Evolutionary conservation across 2,329 filamentous ascomycete species (phyloP).

Genomic region (Coniochaeta pulveracea): DNA sequence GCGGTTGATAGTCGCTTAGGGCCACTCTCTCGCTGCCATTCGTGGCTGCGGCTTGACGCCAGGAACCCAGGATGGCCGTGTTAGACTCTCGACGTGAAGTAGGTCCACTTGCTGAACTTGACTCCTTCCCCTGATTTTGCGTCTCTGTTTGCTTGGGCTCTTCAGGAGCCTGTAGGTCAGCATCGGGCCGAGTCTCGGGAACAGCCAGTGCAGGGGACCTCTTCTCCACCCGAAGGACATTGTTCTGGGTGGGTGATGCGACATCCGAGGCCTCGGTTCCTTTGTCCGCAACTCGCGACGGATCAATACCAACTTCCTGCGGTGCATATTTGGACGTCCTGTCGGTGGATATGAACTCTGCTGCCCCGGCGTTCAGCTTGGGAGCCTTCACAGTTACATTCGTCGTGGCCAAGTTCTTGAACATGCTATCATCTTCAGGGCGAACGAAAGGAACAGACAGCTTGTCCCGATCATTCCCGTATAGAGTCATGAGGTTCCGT

Average conservation of each 20-base stretch:
- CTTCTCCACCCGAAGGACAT: conserved; percentile 22
- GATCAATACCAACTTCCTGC: conserved; percentile 11
- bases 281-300: conserved; percentile 15
- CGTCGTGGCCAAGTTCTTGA: conserved; percentile 64
- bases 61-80: conserved; percentile 58
- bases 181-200: conserved; percentile 33
- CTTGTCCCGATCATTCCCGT: conserved; percentile 77
- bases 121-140: too few species aligned
- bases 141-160: conserved; percentile 13
- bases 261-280: conserved; percentile 14
- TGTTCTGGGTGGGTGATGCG: conserved; percentile 24
- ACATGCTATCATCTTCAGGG: conserved; percentile 74
- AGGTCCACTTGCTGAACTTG: conserved; percentile 16
- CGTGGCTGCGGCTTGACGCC: conserved; percentile 46
- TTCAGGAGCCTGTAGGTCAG: conserved; percentile 24
- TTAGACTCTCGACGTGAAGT: conserved; percentile 32
- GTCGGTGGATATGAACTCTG: conserved; percentile 27
- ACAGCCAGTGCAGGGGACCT: conserved; percentile 21
- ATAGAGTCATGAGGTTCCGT: conserved; percentile 77
- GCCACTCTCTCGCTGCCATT: conserved; percentile 39
- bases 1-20: conserved; percentile 60
- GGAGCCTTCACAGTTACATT: conserved; percentile 42
- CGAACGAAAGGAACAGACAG: conserved; percentile 85
- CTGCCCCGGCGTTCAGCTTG: conserved; percentile 43
- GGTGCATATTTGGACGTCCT: conserved; percentile 10